Evolutionary conservation across 2,329 filamentous ascomycete species (phyloP), one percentile per base, ranked within the genome.

Genomic region (Pseudogymnoascus sp.): DNA sequence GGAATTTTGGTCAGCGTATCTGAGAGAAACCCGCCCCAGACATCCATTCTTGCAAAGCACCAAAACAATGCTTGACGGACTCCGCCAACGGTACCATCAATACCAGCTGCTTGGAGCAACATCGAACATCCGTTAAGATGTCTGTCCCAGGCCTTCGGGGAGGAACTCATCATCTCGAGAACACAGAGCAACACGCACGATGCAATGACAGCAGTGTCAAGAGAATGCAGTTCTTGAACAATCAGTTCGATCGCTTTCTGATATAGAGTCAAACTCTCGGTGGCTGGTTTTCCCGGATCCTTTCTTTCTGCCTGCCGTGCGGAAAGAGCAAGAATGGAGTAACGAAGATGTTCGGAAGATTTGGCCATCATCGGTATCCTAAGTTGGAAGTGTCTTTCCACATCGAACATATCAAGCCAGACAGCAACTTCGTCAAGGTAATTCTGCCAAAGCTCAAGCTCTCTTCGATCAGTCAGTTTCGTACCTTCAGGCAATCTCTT

Each of bases 1-100:
- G 78, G 78, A 5, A 83, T 78, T 11, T 82, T 75, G 0, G 81
- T 82, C 62, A 77, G 75, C 65, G 80, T 77, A 31, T 79, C 78
- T 3, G 79, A 81, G 6, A 83, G 81, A 5, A 83, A 72, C 0
- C 79, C 80, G n/a, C 80, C 80, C 62, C 79, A 82, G 25, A 82
- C 77, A 66, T 82, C 79, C 80, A 83, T 83, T 5, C 80, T 75
- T 0, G 79, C 80, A 70, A 82, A 82, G 62, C 79, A 82, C 81
- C 81, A 83, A 63, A 83, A 83, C 0, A 83, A 69, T 1, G 80
- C 80, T 67, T 82, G 77, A 12, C 80, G 75, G 2, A 80, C 73
- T 3, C 79, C 79, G 0, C 79, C 79, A 0, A 77, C 77, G 64
- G 82, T 80, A 0, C 81, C 80, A 65, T 81, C 78, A 40, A 82